Conservation (phyloP, 768 basidiomycete genomes). For the Hydnomerulius pinastri region DNA sequence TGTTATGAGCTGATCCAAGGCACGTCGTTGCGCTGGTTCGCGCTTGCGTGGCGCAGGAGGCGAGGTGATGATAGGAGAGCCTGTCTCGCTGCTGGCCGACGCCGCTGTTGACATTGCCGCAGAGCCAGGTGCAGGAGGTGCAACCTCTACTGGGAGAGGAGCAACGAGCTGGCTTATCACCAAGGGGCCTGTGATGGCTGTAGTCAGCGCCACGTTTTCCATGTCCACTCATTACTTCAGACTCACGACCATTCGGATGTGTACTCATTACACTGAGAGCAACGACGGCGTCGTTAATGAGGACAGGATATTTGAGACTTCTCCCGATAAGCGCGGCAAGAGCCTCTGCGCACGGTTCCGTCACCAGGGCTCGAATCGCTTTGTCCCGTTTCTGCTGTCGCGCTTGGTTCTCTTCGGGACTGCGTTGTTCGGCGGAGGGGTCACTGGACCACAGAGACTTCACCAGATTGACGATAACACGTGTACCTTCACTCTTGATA, state of each 20-base stretch:
- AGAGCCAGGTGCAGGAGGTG: conserved; percentile 33
- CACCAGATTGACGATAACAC: conserved; percentile 84
- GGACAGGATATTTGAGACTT: conserved; percentile 77
- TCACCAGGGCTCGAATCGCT: conserved; percentile 55
- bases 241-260: conserved; percentile 63
- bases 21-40: conserved; percentile 49
- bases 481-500: conserved; percentile 86
- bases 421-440: conserved; percentile 27
- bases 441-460: conserved; percentile 73
- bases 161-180: conserved; percentile 62
- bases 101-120: conserved; percentile 39
- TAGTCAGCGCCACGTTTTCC: conserved; percentile 6
- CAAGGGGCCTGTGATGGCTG: conserved; percentile 47
- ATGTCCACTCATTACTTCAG: neutral
- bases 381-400: conserved; percentile 52
- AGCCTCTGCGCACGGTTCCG: conserved; percentile 55
- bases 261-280: conserved; percentile 78
- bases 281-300: conserved; percentile 89
- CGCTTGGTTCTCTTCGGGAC: conserved; percentile 36
- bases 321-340: conserved; percentile 73
- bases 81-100: conserved; percentile 45
- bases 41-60: conserved; percentile 39
- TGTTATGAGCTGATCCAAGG: conserved; percentile 67
- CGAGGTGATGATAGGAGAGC: conserved; percentile 50
- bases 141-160: conserved; percentile 46